Percentiles rank a stretch among this genome's conserved stretches.
Evolutionary conservation across 176 grass and related monocot species (phyloP).

Genomic region (Chloris gayana): DNA sequence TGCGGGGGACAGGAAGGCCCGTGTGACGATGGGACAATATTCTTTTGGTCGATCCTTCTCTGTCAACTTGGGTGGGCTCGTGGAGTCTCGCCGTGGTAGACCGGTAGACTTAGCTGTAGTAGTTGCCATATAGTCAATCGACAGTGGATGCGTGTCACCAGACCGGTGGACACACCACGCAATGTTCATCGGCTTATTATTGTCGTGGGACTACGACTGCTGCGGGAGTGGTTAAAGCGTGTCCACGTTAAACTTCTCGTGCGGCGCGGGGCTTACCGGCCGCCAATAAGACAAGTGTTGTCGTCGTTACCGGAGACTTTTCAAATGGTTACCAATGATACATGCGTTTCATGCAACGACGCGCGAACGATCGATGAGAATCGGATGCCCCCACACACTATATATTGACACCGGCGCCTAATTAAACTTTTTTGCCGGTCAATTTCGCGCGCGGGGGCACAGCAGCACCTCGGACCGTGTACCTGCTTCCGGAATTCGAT

Average conservation of each 20-base stretch:
- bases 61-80: background rate
- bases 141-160: background rate
- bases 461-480: too few species aligned
- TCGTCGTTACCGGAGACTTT: background rate
- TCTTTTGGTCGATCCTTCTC: background rate
- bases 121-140: background rate
- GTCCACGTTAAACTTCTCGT: background rate
- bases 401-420: background rate
- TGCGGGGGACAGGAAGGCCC: background rate
- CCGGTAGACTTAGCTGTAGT: background rate
- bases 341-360: background rate
- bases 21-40: slow-evolving; percentile 1
- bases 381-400: background rate
- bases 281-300: background rate
- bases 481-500: too few species aligned
- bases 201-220: background rate
- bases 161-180: background rate
- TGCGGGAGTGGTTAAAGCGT: background rate
- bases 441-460: background rate
- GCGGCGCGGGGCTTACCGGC: too few species aligned
- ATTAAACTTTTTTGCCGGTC: background rate
- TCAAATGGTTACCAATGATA: background rate
- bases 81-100: background rate
- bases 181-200: background rate
- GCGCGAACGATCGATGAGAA: background rate